Base-by-base conservation (phyloP, 805 yeast species). In the Saccharomycopsis capsularis region DNA sequence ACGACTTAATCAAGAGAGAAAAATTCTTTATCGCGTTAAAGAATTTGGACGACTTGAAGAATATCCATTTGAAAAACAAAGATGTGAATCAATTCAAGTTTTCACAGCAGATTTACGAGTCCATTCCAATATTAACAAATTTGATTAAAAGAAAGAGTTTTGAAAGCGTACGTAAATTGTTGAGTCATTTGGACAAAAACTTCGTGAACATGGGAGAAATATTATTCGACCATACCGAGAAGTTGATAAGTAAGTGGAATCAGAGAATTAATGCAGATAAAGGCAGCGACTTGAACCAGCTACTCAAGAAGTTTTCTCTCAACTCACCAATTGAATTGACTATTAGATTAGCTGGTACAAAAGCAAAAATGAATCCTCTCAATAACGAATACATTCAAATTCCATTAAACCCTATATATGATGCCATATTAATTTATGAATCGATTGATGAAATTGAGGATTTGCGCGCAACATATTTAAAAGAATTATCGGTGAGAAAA, bases 281-380 rank as follows among this genome's bases (percentile, higher is more conserved):
- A 16, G 41, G 23, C 21, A 23, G 11, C 27, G 38, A 29, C 25
- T 21, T 42, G 6, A 73, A 74, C 50, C 67, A 65, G 3, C 68
- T 69, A 29, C 70, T 81, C 44, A 63, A 69, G 3, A 66, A 74
- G 5, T 86, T 78, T 62, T 81, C 84, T 58, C 75, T 91, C 55
- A 90, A 90, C 62, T 85, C 96, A 0, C 85, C 95, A 0, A 85
- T 90, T 3, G 98, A 91, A 63, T 64, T 77, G 5, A 78, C 95
- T 4, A 69, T 88, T 60, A 72, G 97, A 57, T 36, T 53, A 18
- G 43, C 32, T 22, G 79, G 78, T 40, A 72, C 81, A 0, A 66
- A 68, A 45, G 61, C 63, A 50, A 70, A 68, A 55, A 73, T 75
- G 50, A 71, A 75, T 56, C 71, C 81, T 2, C 65, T 82, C 43